Evolutionary conservation across 2,329 filamentous ascomycete genomes (phyloP), one percentile per base, ranked within the genome.

Genomic region (Colletotrichum sp.): DNA sequence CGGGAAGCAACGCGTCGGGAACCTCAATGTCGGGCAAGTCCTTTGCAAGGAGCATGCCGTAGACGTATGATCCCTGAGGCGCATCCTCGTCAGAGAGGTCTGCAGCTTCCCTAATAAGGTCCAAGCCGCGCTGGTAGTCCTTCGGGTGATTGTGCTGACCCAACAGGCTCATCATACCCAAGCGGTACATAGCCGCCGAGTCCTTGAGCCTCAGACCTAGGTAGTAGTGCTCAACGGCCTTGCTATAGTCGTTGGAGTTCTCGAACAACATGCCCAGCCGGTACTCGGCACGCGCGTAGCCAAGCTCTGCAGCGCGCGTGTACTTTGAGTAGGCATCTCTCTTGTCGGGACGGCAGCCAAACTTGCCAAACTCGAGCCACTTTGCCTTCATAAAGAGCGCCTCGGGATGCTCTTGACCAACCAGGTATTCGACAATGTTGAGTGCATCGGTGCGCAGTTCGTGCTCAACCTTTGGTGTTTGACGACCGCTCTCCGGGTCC

Each of bases 231-330:
- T 94, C 93, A 81, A 98, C 93, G 8, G 97, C 97, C 84, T 98
- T 98, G 77, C 93, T 90, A 76, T 96, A 93, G 81, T 99, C 96
- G 82, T 98, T 98, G 6, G 96, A 96, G 83, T 94, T 96, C 86
- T 99, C 97, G 83, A 96, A 99, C 73, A 98, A 94, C 96, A 99
- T 99, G 77, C 97, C 97, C 86, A 99, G 98, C 63, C 97, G 93
- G 84, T 99, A 99, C 84, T 99, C 95, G 24, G 97, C 96, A 80
- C 97, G 91, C 26, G 94, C 92, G 85, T 96, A 98, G 74, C 95
- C 95, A 80, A 95, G 93, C 80, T 96, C 94, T 34, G 95, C 94
- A n/a, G 97, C 95, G 80, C 93, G 90, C 77, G 93, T 92, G 86
- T 99, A 99, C 80, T 94, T 94, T 77, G 93, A 87, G 83, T 98